Conservation (phyloP, 805 yeast genomes). For the Starmerella khaoyaiensis region DNA sequence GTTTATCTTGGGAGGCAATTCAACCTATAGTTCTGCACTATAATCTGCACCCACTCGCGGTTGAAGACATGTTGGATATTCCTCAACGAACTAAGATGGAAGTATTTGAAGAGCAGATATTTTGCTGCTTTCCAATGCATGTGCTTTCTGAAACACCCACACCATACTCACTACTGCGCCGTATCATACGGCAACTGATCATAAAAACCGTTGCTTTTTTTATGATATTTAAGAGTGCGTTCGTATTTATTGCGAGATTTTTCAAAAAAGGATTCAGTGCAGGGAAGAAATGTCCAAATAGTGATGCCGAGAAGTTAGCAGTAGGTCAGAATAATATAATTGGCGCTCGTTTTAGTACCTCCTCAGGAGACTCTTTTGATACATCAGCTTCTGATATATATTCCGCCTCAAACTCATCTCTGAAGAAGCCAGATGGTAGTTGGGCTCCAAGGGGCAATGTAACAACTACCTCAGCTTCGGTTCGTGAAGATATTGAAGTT, state of each 20-base stretch:
- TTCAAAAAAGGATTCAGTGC: too few relatives aligned
- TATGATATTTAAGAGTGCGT: too few relatives aligned
- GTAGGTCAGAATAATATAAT: background rate
- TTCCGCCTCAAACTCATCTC: background rate
- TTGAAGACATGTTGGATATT: conserved; percentile 51
- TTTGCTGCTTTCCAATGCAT: conserved; percentile 42
- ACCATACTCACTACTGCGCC: conserved; percentile 5
- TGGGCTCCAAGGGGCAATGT: too few relatives aligned
- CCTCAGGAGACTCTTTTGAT: background rate
- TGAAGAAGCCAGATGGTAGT: background rate
- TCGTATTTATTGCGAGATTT: too few relatives aligned
- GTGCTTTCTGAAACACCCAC: conserved; percentile 31
- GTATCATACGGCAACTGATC: too few relatives aligned
- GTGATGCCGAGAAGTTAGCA: too few relatives aligned
- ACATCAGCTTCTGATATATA: background rate
- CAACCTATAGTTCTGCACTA: conserved; percentile 35
- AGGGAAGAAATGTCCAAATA: too few relatives aligned
- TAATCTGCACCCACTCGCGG: conserved; percentile 40
- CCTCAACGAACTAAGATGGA: conserved; percentile 50
- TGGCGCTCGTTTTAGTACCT: background rate
- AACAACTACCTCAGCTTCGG: background rate
- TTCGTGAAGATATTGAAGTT: background rate
- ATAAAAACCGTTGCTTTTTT: too few relatives aligned
- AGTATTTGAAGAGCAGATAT: conserved; percentile 39
- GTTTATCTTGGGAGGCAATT: conserved; percentile 50